These are phyloP conservation scores for Fusarium sp. DNA, from an alignment of 2,329 filamentous ascomycete genomes.

Conservation along the genomic window DNA sequence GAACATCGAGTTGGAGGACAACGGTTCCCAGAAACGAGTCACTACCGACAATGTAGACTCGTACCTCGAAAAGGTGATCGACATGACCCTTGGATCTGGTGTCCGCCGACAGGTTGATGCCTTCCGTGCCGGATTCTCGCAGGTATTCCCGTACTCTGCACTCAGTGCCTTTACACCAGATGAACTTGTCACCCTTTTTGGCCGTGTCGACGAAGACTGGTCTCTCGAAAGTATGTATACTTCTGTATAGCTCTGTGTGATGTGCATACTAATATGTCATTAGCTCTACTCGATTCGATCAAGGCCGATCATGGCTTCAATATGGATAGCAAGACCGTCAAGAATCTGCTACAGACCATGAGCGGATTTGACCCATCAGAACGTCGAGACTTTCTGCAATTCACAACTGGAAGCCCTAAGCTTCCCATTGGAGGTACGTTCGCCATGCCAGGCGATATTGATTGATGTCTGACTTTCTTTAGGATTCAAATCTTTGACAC, in stretches of 20 bases:
- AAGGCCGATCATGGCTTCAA: conserved; percentile 99
- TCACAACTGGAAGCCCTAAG: conserved; percentile 97
- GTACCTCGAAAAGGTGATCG: conserved; percentile 91
- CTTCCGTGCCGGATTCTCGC: conserved; percentile 90
- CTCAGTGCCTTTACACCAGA: conserved; percentile 94
- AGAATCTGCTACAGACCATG: conserved; percentile 94
- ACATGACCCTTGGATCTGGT: conserved; percentile 89
- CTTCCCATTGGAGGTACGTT: conserved; percentile 93
- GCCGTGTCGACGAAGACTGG: conserved; percentile 95
- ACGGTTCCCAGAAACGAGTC: conserved; percentile 80
- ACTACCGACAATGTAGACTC: conserved; percentile 91
- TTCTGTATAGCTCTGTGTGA: background rate
- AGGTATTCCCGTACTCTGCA: conserved; percentile 95
- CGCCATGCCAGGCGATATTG: conserved; percentile 1
- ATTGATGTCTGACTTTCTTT: conserved; percentile 8
- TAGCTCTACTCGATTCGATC: conserved; percentile 96
- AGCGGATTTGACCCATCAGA: conserved; percentile 81
- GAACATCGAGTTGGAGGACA: conserved; percentile 81
- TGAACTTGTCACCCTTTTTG: conserved; percentile 95
- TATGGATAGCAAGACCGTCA: conserved; percentile 96
- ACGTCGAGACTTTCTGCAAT: conserved; percentile 94
- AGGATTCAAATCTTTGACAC: conserved; percentile 97
- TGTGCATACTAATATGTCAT: conserved; percentile 26
- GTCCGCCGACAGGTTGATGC: conserved; percentile 91
- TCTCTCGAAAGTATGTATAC: conserved; percentile 87